Evolutionary conservation across 2,329 filamentous ascomycete species (phyloP).

Genomic region (Didymella lethalis): DNA sequence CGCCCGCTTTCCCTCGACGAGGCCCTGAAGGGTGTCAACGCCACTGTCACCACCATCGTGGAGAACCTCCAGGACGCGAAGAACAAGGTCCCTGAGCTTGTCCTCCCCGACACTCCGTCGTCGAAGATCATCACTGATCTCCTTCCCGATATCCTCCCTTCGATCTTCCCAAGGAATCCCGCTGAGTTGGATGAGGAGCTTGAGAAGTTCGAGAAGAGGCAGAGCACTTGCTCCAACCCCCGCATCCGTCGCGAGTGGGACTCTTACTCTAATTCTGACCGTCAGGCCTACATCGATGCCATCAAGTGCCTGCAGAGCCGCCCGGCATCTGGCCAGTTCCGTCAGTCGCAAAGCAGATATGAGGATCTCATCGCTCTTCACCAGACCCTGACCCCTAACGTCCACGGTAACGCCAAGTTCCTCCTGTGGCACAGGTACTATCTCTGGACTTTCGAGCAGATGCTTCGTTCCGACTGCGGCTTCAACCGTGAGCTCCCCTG

Average conservation of each 20-base stretch:
- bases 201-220: slow-evolving; percentile 25
- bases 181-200: slow-evolving; percentile 21
- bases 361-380: slow-evolving; percentile 48
- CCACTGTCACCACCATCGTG: slow-evolving; percentile 29
- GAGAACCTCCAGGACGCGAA: slow-evolving; percentile 23
- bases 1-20: slow-evolving; percentile 23
- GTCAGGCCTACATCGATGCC: slow-evolving; percentile 38
- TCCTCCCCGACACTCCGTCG: slow-evolving; percentile 12
- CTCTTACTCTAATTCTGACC: slow-evolving; percentile 32
- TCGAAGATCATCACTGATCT: slow-evolving; percentile 14
- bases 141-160: slow-evolving; percentile 10
- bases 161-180: slow-evolving; percentile 6
- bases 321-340: slow-evolving; percentile 35
- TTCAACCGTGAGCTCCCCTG: slow-evolving; percentile 51
- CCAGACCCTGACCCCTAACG: slow-evolving; percentile 44
- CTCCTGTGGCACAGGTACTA: slow-evolving; percentile 56
- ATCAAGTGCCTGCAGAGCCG: slow-evolving; percentile 42
- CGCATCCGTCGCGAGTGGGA: slow-evolving; percentile 47
- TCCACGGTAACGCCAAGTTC: slow-evolving; percentile 49
- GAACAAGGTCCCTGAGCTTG: slow-evolving; percentile 19
- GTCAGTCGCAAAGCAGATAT: slow-evolving; percentile 40
- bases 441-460: slow-evolving; percentile 53
- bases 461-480: slow-evolving; percentile 54
- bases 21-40: slow-evolving; percentile 22
- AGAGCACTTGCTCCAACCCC: slow-evolving; percentile 37